Conservation (phyloP, 2,329 filamentous ascomycete species). For the Aspergillus proliferans region DNA sequence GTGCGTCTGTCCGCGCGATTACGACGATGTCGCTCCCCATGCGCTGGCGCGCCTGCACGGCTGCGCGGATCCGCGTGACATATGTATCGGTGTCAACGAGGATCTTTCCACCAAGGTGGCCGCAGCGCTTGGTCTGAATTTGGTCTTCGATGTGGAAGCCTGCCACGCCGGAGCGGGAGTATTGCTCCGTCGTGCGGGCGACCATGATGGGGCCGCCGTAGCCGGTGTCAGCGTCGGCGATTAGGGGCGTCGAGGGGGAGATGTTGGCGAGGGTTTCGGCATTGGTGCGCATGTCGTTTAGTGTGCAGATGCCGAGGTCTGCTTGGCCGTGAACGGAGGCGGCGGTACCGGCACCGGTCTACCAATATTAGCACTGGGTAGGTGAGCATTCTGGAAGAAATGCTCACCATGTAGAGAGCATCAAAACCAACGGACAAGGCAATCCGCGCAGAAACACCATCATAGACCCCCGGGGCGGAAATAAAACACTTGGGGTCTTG, state of each 20-base stretch:
- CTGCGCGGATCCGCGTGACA: slow-evolving; percentile 32
- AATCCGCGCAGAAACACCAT: slow-evolving; percentile 45
- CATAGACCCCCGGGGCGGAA: slow-evolving; percentile 46
- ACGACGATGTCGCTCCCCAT: slow-evolving; percentile 38
- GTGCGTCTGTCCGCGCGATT: slow-evolving; percentile 40
- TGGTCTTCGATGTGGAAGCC: slow-evolving; percentile 55
- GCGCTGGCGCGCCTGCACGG: slow-evolving; percentile 28
- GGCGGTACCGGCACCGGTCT: slow-evolving; percentile 49
- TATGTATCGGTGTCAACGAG: slow-evolving; percentile 32
- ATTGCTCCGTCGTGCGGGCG: slow-evolving; percentile 44
- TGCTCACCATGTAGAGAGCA: slow-evolving; percentile 46
- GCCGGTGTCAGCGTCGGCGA: slow-evolving; percentile 51
- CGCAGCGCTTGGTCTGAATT: slow-evolving; percentile 41
- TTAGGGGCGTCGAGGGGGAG: slow-evolving; percentile 44
- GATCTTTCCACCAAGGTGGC: slow-evolving; percentile 36
- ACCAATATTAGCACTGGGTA: neutral
- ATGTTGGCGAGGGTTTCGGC: slow-evolving; percentile 51
- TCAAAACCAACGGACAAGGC: slow-evolving; percentile 46
- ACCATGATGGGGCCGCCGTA: slow-evolving; percentile 49
- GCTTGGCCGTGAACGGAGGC: slow-evolving; percentile 45
- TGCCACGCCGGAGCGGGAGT: slow-evolving; percentile 49
- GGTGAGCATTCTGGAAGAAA: too few relatives aligned
- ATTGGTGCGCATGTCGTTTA: slow-evolving; percentile 49
- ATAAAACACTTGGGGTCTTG: slow-evolving; percentile 34
- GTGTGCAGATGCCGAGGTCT: slow-evolving; percentile 46